Percentiles rank a stretch among this genome's conserved stretches.
Evolutionary conservation across 1,284 basidiomycete species (phyloP).

Genomic region (Cerrena zonata): DNA sequence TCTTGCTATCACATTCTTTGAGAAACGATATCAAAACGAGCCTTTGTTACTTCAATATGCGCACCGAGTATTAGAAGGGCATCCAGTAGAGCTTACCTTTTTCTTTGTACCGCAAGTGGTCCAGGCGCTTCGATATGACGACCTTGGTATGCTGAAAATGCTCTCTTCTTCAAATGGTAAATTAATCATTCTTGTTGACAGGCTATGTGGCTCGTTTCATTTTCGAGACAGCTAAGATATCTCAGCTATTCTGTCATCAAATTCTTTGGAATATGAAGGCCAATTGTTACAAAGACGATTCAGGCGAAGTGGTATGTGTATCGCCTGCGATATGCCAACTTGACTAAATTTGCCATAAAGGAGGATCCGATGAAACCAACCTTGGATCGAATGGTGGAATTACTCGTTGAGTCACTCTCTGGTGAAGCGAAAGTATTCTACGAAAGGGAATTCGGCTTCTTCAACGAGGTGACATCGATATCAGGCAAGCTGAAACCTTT

Average conservation of each 20-base stretch:
- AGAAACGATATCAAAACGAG: constrained; percentile 77
- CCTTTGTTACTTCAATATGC: constrained; percentile 92
- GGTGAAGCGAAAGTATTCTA: constrained; percentile 91
- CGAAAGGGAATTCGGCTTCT: constrained; percentile 93
- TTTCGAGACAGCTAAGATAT: constrained; percentile 95
- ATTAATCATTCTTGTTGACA: constrained; percentile 31
- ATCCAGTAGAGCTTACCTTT: constrained; percentile 92
- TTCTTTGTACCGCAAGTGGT: constrained; percentile 99
- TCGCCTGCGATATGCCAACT: not conserved
- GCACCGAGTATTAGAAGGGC: constrained; percentile 90
- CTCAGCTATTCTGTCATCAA: constrained; percentile 97
- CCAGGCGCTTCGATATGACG: constrained; percentile 86
- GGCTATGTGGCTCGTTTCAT: constrained; percentile 95
- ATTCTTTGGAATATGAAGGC: constrained; percentile 99
- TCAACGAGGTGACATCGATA: constrained; percentile 93
- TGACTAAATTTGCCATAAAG: constrained; percentile 33
- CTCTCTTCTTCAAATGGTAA: constrained; percentile 5
- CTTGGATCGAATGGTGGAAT: constrained; percentile 82
- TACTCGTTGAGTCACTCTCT: constrained; percentile 81
- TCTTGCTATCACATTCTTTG: constrained; percentile 81
- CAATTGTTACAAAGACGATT: constrained; percentile 91
- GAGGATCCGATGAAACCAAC: constrained; percentile 93
- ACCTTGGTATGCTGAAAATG: constrained; percentile 56
- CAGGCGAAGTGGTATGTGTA: constrained; percentile 66
- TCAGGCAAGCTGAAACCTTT: constrained; percentile 96